phyloP scores from a whole-genome alignment of 1,284 basidiomycete species.

The Spongiforma sp. region DNA sequence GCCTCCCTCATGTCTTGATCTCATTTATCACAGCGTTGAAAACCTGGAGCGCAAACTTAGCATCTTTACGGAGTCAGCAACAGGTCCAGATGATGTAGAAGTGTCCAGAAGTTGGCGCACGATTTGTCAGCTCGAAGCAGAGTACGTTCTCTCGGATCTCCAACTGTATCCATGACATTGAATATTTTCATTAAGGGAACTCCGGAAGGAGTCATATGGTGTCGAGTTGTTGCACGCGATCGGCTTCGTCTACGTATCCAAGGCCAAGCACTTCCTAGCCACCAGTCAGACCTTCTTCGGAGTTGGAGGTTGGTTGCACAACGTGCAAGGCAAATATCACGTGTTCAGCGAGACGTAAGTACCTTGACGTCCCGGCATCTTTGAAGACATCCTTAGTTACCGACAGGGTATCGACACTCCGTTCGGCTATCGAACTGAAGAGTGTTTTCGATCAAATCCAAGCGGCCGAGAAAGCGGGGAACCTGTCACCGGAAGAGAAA shows the following conservation, averaged over 20 bases:
- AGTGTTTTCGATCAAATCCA: conserved; percentile 96
- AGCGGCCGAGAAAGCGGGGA: conserved; percentile 89
- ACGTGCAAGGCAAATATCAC: conserved; percentile 93
- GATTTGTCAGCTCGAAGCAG: conserved; percentile 84
- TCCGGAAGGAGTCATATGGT: conserved; percentile 93
- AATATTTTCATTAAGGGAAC: conserved; percentile 59
- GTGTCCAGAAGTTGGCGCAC: conserved; percentile 73
- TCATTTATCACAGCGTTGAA: conserved; percentile 50
- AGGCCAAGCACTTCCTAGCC: conserved; percentile 83
- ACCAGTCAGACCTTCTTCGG: conserved; percentile 81
- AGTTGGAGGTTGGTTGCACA: conserved; percentile 92
- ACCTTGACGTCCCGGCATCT: not conserved
- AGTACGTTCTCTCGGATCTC: conserved; percentile 52
- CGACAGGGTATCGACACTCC: conserved; percentile 82
- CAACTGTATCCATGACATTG: not conserved
- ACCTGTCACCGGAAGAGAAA: conserved; percentile 84
- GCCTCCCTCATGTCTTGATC: not conserved
- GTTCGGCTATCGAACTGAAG: conserved; percentile 93
- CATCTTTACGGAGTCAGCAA: conserved; percentile 92
- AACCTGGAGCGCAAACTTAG: conserved; percentile 88
- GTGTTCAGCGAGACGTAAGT: conserved; percentile 92
- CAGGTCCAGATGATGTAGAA: conserved; percentile 73
- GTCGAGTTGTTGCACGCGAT: conserved; percentile 91
- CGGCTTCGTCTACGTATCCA: conserved; percentile 88
- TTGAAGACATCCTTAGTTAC: conserved; percentile 12